Percentiles rank a stretch among this genome's conserved stretches.
Conservation (phyloP, 148 eudicot genomes). For the Hydrangea macrophylla region DNA sequence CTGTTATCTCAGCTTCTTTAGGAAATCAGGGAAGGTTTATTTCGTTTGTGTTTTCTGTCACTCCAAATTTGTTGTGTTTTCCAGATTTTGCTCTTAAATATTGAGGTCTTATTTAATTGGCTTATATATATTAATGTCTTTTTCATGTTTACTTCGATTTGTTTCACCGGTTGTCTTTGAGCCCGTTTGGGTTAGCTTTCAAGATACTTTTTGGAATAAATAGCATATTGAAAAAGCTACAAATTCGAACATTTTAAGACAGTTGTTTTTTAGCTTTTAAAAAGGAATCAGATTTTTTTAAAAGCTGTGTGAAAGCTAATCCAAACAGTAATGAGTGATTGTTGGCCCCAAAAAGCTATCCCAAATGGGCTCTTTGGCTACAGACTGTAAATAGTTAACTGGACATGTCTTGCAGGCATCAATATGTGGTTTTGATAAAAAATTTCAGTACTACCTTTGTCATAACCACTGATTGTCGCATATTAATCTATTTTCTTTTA, state of each 20-base stretch:
- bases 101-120: not conserved
- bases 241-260: too few relatives aligned
- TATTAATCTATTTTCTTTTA: slow-evolving; percentile 10
- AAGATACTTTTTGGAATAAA: too few relatives aligned
- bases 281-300: too few relatives aligned
- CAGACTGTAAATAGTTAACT: not conserved
- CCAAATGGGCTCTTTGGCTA: too few relatives aligned
- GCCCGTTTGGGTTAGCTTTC: too few relatives aligned
- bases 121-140: too few relatives aligned
- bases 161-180: not conserved
- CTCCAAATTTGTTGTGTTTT: not conserved
- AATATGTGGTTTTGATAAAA: not conserved
- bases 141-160: not conserved
- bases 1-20: not conserved
- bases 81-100: not conserved
- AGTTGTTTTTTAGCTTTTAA: too few relatives aligned
- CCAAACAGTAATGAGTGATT: too few relatives aligned
- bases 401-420: not conserved
- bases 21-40: not conserved
- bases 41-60: not conserved
- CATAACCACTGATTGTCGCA: not conserved
- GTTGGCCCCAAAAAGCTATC: too few relatives aligned
- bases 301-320: too few relatives aligned
- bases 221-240: too few relatives aligned
- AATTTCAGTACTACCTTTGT: not conserved